Evolutionary conservation across 139 green algal genomes (phyloP), one percentile per base, ranked within the genome.

Genomic region (Picochlorum sp.): DNA sequence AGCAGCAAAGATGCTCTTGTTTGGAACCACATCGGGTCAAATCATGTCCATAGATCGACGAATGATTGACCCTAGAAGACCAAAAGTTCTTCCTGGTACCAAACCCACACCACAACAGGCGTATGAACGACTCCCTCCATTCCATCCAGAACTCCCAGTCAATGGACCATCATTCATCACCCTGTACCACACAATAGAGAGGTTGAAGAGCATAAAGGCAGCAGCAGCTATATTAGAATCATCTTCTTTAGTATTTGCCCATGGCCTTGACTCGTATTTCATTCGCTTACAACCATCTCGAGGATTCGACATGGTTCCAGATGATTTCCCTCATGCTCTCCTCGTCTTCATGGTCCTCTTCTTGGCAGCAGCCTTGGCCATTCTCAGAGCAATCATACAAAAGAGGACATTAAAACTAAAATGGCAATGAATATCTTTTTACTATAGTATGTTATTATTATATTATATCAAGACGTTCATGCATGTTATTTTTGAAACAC

Each of bases 261-360:
- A 68, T 20, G 82, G 84, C 7, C 38, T 88, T 65, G 88, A 95
- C 74, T 52, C 93, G 18, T 96, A 90, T 58, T 95, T 86, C 71
- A 87, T 76, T 0, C 81, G 92, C 20, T 55, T 94, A n/a, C 66
- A 81, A 26, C 92, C 92, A 4, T 55, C 38, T 49, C 56, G 30
- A 49, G 78, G 63, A 31, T 98, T 95, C 60, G 92, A 98, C 73
- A 79, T 80, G 26, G 69, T 98, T 16, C 77, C 84, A 10, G 88
- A 96, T 52, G 90, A 97, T 67, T 98, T 98, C 72, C 88, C 79
- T 9, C 95, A 90, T 62, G 85, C 77, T 1, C 73, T 97, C 57
- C 81, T 98, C 61, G 61, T 96, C 13, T 51, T 86, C 5, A 89
- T 88, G 2, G 66, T 97, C 23, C 20, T 82, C 10, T 78, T 30